These are phyloP conservation scores for Naganishia liquefaciens DNA, from an alignment of 1,284 basidiomycete genomes.

Conservation along the genomic window DNA sequence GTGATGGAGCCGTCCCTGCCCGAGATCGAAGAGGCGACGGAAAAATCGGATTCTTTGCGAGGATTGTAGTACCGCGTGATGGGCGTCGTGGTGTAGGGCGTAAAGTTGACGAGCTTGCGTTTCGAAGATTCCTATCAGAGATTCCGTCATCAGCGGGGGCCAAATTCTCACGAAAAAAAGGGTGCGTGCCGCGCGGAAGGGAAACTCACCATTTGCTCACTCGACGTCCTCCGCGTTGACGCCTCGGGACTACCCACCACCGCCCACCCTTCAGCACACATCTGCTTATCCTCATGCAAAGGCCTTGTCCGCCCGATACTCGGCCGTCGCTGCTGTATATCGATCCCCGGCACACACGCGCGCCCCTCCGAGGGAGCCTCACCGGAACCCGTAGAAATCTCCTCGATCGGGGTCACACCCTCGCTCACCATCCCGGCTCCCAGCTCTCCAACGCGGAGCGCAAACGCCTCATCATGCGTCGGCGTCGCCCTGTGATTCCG, in stretches of 20 bases:
- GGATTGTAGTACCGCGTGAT: not conserved
- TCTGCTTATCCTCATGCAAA: conserved; percentile 16
- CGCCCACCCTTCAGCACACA: conserved; percentile 7
- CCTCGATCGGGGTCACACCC: conserved; percentile 8
- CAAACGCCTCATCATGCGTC: not conserved
- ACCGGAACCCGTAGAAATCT: too few species aligned
- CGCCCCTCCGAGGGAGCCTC: too few species aligned
- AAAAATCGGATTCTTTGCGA: not conserved
- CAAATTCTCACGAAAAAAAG: not conserved
- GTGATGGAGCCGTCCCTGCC: not conserved
- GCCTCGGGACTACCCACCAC: not conserved
- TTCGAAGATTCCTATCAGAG: not conserved
- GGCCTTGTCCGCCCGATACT: conserved; percentile 12
- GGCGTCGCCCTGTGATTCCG: not conserved
- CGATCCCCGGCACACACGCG: conserved; percentile 10
- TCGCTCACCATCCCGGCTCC: conserved; percentile 5
- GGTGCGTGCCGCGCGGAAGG: not conserved
- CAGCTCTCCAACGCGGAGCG: not conserved
- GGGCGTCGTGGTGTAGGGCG: too few species aligned
- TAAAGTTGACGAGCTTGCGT: conserved; percentile 11
- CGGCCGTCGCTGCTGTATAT: conserved; percentile 3
- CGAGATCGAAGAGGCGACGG: not conserved
- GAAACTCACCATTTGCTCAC: not conserved
- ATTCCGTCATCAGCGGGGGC: not conserved
- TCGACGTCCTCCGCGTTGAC: not conserved